Conservation (phyloP, 768 basidiomycete genomes). For the Russula sp. region DNA sequence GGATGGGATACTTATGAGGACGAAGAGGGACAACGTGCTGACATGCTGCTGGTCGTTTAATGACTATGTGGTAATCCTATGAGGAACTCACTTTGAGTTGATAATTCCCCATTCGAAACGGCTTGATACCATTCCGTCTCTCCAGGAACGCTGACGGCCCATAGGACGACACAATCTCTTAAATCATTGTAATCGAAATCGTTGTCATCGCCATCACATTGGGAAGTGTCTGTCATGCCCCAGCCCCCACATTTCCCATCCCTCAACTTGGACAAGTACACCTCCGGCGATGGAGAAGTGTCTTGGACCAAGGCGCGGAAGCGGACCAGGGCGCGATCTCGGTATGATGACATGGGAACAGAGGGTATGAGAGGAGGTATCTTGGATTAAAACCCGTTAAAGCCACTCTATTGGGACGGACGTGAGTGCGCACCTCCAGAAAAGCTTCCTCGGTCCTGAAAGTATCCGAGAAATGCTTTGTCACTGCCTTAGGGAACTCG, state of each 20-base stretch:
- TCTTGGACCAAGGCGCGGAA: constrained; percentile 82
- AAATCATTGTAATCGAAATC: constrained; percentile 45
- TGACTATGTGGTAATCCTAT: background rate
- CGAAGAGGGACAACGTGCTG: constrained; percentile 25
- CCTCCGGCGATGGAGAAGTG: constrained; percentile 63
- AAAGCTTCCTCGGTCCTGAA: constrained; percentile 28
- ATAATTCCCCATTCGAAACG: constrained; percentile 27
- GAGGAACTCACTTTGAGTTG: constrained; percentile 23
- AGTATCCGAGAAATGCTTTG: constrained; percentile 30
- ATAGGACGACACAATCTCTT: constrained; percentile 57
- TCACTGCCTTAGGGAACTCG: constrained; percentile 30
- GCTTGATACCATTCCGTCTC: constrained; percentile 52
- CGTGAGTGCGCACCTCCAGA: constrained; percentile 24
- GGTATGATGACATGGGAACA: constrained; percentile 45
- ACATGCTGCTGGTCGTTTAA: background rate
- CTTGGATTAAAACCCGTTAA: constrained; percentile 31
- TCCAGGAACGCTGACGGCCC: constrained; percentile 73
- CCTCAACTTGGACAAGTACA: constrained; percentile 53
- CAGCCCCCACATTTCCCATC: constrained; percentile 61
- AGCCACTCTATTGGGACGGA: background rate
- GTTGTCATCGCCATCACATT: constrained; percentile 27
- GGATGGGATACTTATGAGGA: constrained; percentile 62
- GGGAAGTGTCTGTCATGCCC: constrained; percentile 45
- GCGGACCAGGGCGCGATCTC: constrained; percentile 53
- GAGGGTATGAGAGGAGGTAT: constrained; percentile 50